These are phyloP conservation scores for Recurvomyces mirabilis DNA, from an alignment of 495 filamentous ascomycete species.

Conservation along the genomic window DNA sequence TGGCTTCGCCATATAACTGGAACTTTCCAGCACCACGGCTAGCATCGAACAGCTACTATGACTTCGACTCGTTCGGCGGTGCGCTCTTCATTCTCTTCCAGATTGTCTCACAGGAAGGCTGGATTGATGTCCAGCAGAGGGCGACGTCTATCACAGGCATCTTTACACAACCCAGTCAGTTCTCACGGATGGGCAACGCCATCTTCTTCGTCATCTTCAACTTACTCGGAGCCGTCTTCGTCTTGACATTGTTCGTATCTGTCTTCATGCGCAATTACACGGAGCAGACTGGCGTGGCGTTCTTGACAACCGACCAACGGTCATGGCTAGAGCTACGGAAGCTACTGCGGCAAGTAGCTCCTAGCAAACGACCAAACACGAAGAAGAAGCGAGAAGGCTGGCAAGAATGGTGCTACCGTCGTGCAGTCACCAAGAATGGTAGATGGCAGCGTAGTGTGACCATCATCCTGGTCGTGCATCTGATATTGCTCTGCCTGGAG, in stretches of 20 bases:
- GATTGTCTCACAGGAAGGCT: constrained; percentile 97
- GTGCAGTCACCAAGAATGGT: constrained; percentile 88
- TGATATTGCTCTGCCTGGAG: constrained; percentile 73
- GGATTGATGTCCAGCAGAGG: constrained; percentile 79
- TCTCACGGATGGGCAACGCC: constrained; percentile 68
- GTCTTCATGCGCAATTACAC: constrained; percentile 99
- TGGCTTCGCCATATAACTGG: constrained; percentile 70
- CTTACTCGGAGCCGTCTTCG: constrained; percentile 90
- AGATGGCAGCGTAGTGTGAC: constrained; percentile 83
- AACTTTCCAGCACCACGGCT: constrained; percentile 68
- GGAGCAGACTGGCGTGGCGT: constrained; percentile 95
- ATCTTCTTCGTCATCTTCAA: constrained; percentile 96
- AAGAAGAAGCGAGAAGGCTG: constrained; percentile 60
- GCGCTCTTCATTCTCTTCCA: constrained; percentile 95
- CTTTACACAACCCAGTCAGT: constrained; percentile 55
- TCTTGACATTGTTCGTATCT: constrained; percentile 94
- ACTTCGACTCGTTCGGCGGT: constrained; percentile 88
- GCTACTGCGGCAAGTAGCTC: constrained; percentile 81
- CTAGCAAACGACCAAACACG: constrained; percentile 74
- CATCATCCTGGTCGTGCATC: constrained; percentile 63
- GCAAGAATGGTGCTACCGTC: constrained; percentile 88
- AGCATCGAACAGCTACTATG: constrained; percentile 70
- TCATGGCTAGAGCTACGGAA: constrained; percentile 96
- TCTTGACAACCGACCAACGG: constrained; percentile 88
- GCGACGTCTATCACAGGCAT: constrained; percentile 72